Conservation (phyloP, 495 filamentous ascomycete species). For the Neurospora terricola region DNA sequence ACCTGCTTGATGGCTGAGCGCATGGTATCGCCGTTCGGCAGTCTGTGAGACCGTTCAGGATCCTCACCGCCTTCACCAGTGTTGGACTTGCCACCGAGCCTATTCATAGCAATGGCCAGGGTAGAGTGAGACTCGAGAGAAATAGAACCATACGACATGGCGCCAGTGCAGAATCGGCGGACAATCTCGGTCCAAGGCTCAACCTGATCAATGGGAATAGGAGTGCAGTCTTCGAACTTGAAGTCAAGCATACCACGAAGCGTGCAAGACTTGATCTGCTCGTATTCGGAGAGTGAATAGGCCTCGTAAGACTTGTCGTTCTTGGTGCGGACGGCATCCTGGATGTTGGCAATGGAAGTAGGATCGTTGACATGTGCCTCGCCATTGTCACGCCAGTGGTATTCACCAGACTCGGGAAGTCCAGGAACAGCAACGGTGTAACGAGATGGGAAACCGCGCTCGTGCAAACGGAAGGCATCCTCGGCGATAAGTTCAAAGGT, state of each 20-base stretch:
- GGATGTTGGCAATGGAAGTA: constrained; percentile 89
- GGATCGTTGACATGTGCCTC: constrained; percentile 99
- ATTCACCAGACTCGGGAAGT: constrained; percentile 90
- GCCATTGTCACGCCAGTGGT: constrained; percentile 98
- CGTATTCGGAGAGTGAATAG: constrained; percentile 88
- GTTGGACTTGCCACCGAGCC: constrained; percentile 96
- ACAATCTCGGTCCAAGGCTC: constrained; percentile 99
- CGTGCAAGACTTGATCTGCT: constrained; percentile 97
- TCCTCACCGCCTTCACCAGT: constrained; percentile 99
- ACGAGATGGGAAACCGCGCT: constrained; percentile 85
- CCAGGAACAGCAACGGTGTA: constrained; percentile 70
- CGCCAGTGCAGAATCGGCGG: constrained; percentile 94
- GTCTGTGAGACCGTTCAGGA: constrained; percentile 73
- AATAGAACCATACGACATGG: constrained; percentile 99
- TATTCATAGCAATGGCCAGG: constrained; percentile 94
- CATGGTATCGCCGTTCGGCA: constrained; percentile 97
- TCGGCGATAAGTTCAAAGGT: constrained; percentile 94
- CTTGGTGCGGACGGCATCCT: constrained; percentile 96
- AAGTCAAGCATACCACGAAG: constrained; percentile 96
- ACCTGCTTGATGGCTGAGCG: constrained; percentile 98
- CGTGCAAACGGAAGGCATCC: constrained; percentile 94
- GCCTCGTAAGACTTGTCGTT: constrained; percentile 99
- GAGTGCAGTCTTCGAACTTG: constrained; percentile 78
- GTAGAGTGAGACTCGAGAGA: constrained; percentile 99
- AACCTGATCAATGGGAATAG: constrained; percentile 94